Conservation (phyloP, 352 stramenopile genomes). For the Peronospora farinosa region DNA sequence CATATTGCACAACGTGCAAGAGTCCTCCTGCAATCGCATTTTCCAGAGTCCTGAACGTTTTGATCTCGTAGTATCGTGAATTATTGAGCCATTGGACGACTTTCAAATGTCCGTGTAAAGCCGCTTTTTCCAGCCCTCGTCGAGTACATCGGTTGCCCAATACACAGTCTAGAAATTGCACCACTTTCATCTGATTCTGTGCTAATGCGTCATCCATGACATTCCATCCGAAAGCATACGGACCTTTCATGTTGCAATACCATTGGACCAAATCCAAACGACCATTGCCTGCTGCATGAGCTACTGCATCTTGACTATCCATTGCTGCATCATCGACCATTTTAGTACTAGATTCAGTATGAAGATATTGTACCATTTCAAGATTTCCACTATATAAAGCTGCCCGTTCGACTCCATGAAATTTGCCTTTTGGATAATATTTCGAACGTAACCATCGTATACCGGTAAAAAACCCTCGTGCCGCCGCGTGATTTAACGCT, state of each 20-base stretch:
- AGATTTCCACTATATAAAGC: constrained; percentile 34
- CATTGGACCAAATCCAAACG: constrained; percentile 34
- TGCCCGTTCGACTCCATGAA: constrained; percentile 31
- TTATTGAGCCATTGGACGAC: constrained; percentile 38
- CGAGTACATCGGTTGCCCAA: constrained; percentile 39
- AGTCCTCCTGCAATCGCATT: constrained; percentile 37
- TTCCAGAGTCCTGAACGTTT: constrained; percentile 31
- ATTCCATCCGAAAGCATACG: constrained; percentile 35
- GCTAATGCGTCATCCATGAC: constrained; percentile 42
- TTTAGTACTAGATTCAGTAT: constrained; percentile 32
- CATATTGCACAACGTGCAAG: constrained; percentile 34
- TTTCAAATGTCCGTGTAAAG: constrained; percentile 28
- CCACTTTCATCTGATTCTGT: constrained; percentile 36
- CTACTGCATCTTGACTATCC: constrained; percentile 33
- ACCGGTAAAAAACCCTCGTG: constrained; percentile 18
- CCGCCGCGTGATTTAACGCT: constrained; percentile 25
- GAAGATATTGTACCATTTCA: constrained; percentile 30
- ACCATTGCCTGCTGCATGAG: constrained; percentile 27
- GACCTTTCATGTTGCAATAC: constrained; percentile 36
- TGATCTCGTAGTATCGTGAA: constrained; percentile 32
- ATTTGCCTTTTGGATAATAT: constrained; percentile 34
- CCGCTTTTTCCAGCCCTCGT: constrained; percentile 32
- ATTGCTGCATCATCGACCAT: constrained; percentile 31
- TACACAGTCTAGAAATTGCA: constrained; percentile 28
- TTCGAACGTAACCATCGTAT: constrained; percentile 27